phyloP scores from a whole-genome alignment of 371 early-diverging fungal species.

The Mucor sp. region DNA sequence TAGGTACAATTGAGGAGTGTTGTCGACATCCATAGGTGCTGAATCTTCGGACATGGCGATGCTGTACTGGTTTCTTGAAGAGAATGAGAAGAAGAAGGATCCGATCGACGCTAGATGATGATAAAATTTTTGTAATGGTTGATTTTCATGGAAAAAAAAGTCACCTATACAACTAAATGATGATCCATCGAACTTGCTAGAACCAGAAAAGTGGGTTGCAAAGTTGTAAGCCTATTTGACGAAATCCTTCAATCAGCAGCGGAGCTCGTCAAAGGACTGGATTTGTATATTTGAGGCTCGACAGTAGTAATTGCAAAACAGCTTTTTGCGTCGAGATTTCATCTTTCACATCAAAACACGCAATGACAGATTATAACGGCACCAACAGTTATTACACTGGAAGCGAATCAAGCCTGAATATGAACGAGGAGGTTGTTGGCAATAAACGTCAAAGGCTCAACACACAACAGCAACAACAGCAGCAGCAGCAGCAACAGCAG shows the following conservation, averaged over 20 bases:
- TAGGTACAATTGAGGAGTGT: slow-evolving; percentile 21
- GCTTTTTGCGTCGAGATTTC: too few relatives aligned
- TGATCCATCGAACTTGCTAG: slow-evolving; percentile 12
- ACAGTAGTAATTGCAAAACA: too few relatives aligned
- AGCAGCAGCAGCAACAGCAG: not conserved
- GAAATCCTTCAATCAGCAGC: too few relatives aligned
- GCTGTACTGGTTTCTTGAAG: not conserved
- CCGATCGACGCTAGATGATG: not conserved
- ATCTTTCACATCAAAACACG: too few relatives aligned
- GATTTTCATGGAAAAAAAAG: slow-evolving; percentile 6
- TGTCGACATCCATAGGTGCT: slow-evolving; percentile 27
- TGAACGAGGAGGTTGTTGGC: not conserved
- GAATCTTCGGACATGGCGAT: slow-evolving; percentile 18
- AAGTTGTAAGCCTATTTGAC: too few relatives aligned
- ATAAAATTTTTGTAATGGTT: slow-evolving; percentile 1
- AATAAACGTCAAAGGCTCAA: slow-evolving; percentile 4
- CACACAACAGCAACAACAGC: not conserved
- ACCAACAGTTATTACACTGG: not conserved
- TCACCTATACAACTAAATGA: slow-evolving; percentile 5
- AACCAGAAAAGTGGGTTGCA: not conserved
- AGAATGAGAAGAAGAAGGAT: not conserved
- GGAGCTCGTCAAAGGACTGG: too few relatives aligned
- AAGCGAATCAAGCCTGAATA: not conserved
- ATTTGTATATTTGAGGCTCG: too few relatives aligned
- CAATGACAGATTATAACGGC: not conserved